phyloP scores from a whole-genome alignment of 2,329 filamentous ascomycete genomes.

The Acephala macrosclerotiorum region DNA sequence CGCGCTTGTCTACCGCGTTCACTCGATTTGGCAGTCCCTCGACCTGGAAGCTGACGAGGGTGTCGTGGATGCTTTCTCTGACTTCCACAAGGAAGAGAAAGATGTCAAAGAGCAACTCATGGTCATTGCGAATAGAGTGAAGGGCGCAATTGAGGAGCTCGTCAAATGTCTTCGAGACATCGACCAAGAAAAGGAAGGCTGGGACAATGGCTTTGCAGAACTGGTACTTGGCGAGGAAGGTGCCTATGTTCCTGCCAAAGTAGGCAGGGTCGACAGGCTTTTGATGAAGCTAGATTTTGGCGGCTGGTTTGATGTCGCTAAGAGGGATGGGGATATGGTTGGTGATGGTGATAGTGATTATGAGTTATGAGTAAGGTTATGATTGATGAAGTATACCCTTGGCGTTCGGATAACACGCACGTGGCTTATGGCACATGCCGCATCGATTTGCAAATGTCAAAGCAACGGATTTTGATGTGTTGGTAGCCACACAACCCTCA shows the following conservation, averaged over 20 bases:
- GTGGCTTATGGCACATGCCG: background rate
- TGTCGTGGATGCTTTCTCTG: conserved; percentile 77
- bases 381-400: conserved; percentile 8
- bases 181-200: conserved; percentile 47
- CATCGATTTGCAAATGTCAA: background rate
- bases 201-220: conserved; percentile 45
- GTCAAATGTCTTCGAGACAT: conserved; percentile 65
- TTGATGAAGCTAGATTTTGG: conserved; percentile 85
- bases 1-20: conserved; percentile 77
- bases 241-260: conserved; percentile 72
- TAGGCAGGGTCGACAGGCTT: conserved; percentile 82
- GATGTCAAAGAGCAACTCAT: conserved; percentile 71
- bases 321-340: conserved; percentile 25
- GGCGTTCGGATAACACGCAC: conserved; percentile 9
- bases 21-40: conserved; percentile 77
- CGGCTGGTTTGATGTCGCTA: conserved; percentile 43
- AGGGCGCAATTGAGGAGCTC: conserved; percentile 69
- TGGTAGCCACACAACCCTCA: background rate
- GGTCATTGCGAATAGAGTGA: conserved; percentile 69
- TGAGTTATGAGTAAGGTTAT: conserved; percentile 25
- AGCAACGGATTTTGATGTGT: background rate
- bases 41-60: conserved; percentile 86
- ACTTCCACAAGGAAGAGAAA: conserved; percentile 75
- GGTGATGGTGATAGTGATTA: conserved; percentile 35
- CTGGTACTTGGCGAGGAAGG: conserved; percentile 51